These are phyloP conservation scores for Lunularia cruciata DNA, from an alignment of 225 moss, liverwort and hornwort genomes.

Conservation along the genomic window DNA sequence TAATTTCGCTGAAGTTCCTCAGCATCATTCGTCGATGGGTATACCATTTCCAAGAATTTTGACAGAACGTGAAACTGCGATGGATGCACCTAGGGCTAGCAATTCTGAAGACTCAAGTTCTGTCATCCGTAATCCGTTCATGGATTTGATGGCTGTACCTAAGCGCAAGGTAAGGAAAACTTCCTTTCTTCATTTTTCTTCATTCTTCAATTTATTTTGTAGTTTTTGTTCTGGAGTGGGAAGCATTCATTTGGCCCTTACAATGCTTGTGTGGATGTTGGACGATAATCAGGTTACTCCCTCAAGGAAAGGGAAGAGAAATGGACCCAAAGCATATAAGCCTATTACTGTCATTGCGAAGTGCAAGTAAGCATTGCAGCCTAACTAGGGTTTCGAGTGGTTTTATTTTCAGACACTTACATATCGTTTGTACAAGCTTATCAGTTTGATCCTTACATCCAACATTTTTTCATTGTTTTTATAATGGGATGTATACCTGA, in stretches of 20 bases:
- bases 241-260: neutral
- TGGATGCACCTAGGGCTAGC: neutral
- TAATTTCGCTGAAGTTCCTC: conserved; percentile 15
- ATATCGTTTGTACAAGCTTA: too few species aligned
- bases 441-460: too few species aligned
- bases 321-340: conserved; percentile 81
- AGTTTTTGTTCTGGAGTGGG: neutral
- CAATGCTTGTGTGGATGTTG: neutral
- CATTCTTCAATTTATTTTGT: too few species aligned
- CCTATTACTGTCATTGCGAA: conserved; percentile 81
- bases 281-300: conserved; percentile 58
- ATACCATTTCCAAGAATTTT: conserved; percentile 16
- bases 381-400: too few species aligned
- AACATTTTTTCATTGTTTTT: too few species aligned
- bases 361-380: conserved; percentile 55
- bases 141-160: conserved; percentile 93
- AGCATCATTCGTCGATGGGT: conserved; percentile 3
- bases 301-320: conserved; percentile 93
- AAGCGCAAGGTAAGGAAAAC: conserved; percentile 89
- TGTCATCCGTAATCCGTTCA: conserved; percentile 26
- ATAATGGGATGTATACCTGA: too few species aligned
- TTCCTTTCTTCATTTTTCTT: too few species aligned
- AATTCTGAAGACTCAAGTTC: neutral
- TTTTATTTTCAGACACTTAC: too few species aligned
- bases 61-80: conserved; percentile 1